Base-by-base conservation (phyloP, 139 green algal species). In the Chlorella sorokiniana region DNA sequence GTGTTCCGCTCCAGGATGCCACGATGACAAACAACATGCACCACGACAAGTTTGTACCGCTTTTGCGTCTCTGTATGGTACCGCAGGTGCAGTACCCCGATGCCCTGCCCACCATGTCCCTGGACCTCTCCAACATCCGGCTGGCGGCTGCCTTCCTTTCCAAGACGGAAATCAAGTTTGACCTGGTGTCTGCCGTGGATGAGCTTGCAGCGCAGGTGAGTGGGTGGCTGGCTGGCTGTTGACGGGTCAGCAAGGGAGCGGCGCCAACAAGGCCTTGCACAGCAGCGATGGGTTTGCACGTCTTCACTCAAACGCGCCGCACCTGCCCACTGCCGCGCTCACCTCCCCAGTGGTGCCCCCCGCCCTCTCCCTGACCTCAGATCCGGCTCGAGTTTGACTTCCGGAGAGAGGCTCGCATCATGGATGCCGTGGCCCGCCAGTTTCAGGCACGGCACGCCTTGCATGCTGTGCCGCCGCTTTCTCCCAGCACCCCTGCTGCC, bases 371-470 rank as follows among this genome's bases (percentile, higher is more conserved):
- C 11, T 27, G 25, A n/a, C 65, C 37, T 52, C 78, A 84, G 81
- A 94, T 98, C 56, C 79, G 83, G 45, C 86, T 97, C 37, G 95
- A 98, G 87, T 98, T 98, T 86, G 93, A 98, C 79, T 98, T 98
- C 77, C 82, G 77, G 25, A 84, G 94, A 44, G 95, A 98, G 89
- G 95, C 95, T 4, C 84, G 87, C 41, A 89, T 98, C 72, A 97
- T 98, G 94, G 92, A 98, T 86, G 90, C 88, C 0, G 93, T 97
- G 8, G 89, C 91, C 0, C 63, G 79, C 20, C 85, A 95, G 85
- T 88, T 98, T 41, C 80, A 85, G 74, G 88, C 83, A 56, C 4
- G 31, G 4, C n/a, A n/a, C n/a, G n/a, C n/a, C 16, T 56, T 56
- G 48, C 16, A 11, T 11, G 14, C 48, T 16, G 48, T 56, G 48